Evolutionary conservation across 768 basidiomycete species (phyloP), one percentile per base, ranked within the genome.

Genomic region (Paxillus ammoniavirescens): DNA sequence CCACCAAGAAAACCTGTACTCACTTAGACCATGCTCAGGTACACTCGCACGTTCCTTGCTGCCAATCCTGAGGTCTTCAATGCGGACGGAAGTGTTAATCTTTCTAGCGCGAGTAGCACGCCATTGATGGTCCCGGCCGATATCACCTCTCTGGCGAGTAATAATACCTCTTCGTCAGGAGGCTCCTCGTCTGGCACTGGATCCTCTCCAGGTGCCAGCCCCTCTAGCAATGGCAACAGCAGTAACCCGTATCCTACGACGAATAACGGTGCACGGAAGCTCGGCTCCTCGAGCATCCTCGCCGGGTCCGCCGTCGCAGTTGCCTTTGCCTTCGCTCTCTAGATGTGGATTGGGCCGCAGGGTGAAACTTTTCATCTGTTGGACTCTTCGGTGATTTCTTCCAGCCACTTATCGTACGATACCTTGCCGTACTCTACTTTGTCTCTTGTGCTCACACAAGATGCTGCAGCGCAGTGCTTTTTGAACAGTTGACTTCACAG

Each of bases 51-150:
- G 12, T 66, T 77, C 68, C 58, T 78, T 53, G 79, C 73, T n/a
- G 66, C 65, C 51, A 82, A 82, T 75, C 70, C 77, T 9, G 82
- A 86, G 47, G 65, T 76, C 40, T 54, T 89, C 58, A 66, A 74
- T 46, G 65, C 66, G 4, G 76, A 81, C 64, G 84, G 84, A 54
- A 65, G 67, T 7, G 65, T 86, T 64, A 74, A 84, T 70, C 71
- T 86, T 52, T 71, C 72, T 63, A 59, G 61, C 37, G 62, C 73
- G 30, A 69, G 67, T 51, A 65, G 59, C 58, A 78, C 75, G 37
- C 79, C 86, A 26, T 61, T 86, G 53, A 78, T 78, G 78, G 67
- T 87, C 55, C 87, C 87, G 57, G 67, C 74, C 51, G 86, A 89
- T 64, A 71, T 87, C 58, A 70, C 73, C 55, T 65, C 66, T 26